phyloP scores from a whole-genome alignment of 2,329 filamentous ascomycete genomes.

The Samsoniella hepiali region DNA sequence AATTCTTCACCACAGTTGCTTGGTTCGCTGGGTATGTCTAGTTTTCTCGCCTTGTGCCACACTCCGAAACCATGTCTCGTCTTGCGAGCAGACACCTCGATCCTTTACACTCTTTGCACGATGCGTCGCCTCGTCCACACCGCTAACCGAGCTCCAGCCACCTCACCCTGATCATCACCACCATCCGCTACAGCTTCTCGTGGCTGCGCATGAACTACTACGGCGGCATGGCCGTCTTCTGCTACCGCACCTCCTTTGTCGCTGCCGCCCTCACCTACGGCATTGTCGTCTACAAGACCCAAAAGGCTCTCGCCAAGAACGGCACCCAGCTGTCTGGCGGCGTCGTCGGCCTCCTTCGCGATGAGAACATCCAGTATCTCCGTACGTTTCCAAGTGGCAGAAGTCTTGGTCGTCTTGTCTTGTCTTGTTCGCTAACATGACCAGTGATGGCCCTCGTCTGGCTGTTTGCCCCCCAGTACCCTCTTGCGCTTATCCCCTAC shows the following conservation, averaged over 20 bases:
- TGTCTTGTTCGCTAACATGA: slow-evolving; percentile 21
- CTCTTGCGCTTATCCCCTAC: slow-evolving; percentile 88
- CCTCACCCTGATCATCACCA: slow-evolving; percentile 77
- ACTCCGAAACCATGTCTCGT: background rate
- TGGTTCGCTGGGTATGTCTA: slow-evolving; percentile 76
- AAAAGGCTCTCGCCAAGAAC: slow-evolving; percentile 77
- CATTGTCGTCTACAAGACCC: slow-evolving; percentile 98
- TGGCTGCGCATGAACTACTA: slow-evolving; percentile 88
- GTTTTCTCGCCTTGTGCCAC: slow-evolving; percentile 15
- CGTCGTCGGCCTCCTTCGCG: slow-evolving; percentile 64
- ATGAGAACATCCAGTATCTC: slow-evolving; percentile 98
- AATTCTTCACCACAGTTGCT: slow-evolving; percentile 52
- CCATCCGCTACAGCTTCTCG: slow-evolving; percentile 78
- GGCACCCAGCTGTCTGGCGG: slow-evolving; percentile 60
- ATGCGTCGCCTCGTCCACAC: slow-evolving; percentile 8
- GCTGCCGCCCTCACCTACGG: slow-evolving; percentile 90
- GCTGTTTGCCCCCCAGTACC: slow-evolving; percentile 87
- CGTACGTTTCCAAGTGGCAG: slow-evolving; percentile 53
- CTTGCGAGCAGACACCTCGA: slow-evolving; percentile 1
- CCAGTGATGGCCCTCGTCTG: slow-evolving; percentile 90
- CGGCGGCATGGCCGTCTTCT: slow-evolving; percentile 71
- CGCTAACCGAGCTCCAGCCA: slow-evolving; percentile 55
- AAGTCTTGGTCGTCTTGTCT: background rate
- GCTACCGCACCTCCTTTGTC: slow-evolving; percentile 87
- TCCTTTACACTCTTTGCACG: background rate